Base-by-base conservation (phyloP, 306 rosid species). In the Castanea crenata region DNA sequence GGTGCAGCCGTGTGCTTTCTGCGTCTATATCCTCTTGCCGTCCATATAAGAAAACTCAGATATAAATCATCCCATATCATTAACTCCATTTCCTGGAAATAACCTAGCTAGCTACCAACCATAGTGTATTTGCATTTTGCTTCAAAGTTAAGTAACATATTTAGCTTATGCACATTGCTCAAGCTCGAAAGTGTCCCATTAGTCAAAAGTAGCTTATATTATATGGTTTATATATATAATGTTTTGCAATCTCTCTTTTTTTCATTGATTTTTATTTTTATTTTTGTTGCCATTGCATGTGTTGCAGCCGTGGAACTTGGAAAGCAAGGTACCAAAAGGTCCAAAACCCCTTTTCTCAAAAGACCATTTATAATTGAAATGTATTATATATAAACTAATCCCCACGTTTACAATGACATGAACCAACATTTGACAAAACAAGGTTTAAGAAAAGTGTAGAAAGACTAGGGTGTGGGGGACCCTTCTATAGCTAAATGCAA, bases 391-490 rank as follows among this genome's bases (percentile, higher is more conserved):
- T 57, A 23, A 41, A 41, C 56, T 44, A 58, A 41, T 78, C 52
- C 20, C 68, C 71, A 57, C 81, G 71, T 78, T 78, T 25, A 18
- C 44, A 70, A 38, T 41, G 63, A 57, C 11, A 11, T 10, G 81
- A 61, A 21, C 16, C 34, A 23, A 12, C 34, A 25, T 61, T 61
- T 61, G 35, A 25, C 67, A 11, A 61, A 25, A 11, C 5, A 61
- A 25, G 32, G 67, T 3, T 49, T 49, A 49, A 49, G 54, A 49
- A 49, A 59, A 59, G 34, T 59, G 67, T 4, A 11, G 34, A 59
- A 59, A 11, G 27, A 59, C 5, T 11, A 4, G 18, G 67, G 67
- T 21, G 67, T 61, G 32, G 67, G 6, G 67, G 25, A 5, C 35
- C 16, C 16, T 12, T 21, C 67, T 25, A 61, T 5, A 13, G 9